Percentiles rank a stretch among this genome's conserved stretches.
These are phyloP conservation scores for Candida maris DNA, from an alignment of 805 yeast genomes.

Conservation along the genomic window DNA sequence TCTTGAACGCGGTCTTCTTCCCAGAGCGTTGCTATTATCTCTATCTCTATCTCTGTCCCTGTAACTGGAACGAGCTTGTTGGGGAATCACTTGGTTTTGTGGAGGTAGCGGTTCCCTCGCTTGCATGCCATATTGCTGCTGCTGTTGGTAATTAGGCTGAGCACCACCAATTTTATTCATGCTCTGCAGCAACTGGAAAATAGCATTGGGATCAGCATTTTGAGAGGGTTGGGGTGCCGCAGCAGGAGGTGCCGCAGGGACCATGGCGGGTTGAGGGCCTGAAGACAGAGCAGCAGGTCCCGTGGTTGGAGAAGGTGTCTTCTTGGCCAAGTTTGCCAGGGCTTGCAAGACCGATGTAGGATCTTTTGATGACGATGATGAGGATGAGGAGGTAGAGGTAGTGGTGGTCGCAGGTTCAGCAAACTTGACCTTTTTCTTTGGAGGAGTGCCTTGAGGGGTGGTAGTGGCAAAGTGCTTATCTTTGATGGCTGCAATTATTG, in stretches of 20 bases:
- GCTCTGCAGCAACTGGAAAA: slow-evolving; percentile 52
- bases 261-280: slow-evolving; percentile 3
- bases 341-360: slow-evolving; percentile 69
- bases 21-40: slow-evolving; percentile 27
- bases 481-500: slow-evolving; percentile 52
- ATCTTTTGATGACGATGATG: slow-evolving; percentile 36
- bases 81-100: slow-evolving; percentile 18
- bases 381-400: slow-evolving; percentile 14
- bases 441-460: slow-evolving; percentile 72
- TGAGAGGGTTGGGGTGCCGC: slow-evolving; percentile 12
- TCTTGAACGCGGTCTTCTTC: slow-evolving; percentile 51
- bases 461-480: slow-evolving; percentile 57
- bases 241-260: slow-evolving; percentile 14
- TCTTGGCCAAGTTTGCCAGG: slow-evolving; percentile 57
- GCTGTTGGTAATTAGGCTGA: slow-evolving; percentile 21
- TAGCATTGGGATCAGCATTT: slow-evolving; percentile 35
- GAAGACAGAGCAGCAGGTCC: slow-evolving; percentile 18
- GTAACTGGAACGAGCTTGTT: slow-evolving; percentile 13
- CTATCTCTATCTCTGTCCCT: slow-evolving; percentile 32
- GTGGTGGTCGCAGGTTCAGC: slow-evolving; percentile 17
- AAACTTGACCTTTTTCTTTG: slow-evolving; percentile 33
- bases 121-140: slow-evolving; percentile 16
- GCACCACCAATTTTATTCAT: slow-evolving; percentile 34
- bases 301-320: slow-evolving; percentile 34
- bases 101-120: slow-evolving; percentile 17